phyloP scores from a whole-genome alignment of 2,329 filamentous ascomycete species.

The Coniochaeta prunicola region DNA sequence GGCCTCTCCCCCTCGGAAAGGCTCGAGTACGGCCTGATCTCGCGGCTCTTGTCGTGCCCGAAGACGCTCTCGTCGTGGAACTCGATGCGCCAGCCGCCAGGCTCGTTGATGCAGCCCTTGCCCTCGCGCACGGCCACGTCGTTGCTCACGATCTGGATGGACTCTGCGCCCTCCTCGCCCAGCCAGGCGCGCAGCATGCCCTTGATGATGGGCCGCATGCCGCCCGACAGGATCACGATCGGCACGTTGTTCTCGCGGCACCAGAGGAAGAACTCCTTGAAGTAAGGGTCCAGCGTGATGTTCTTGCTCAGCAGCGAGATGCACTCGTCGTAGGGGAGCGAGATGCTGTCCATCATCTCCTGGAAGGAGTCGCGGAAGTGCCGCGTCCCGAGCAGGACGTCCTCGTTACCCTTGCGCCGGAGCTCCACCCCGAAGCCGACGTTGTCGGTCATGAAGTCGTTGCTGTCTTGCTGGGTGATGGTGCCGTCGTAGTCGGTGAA shows the following conservation, averaged over 20 bases:
- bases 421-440: slow-evolving; percentile 72
- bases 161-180: slow-evolving; percentile 62
- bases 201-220: slow-evolving; percentile 88
- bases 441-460: slow-evolving; percentile 77
- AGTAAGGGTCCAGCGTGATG: slow-evolving; percentile 83
- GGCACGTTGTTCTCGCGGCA: slow-evolving; percentile 75
- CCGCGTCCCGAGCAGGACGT: slow-evolving; percentile 63
- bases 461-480: slow-evolving; percentile 67
- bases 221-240: slow-evolving; percentile 83
- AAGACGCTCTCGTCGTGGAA: slow-evolving; percentile 86
- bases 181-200: slow-evolving; percentile 74
- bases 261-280: slow-evolving; percentile 84
- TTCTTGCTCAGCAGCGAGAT: slow-evolving; percentile 70
- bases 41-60: slow-evolving; percentile 94
- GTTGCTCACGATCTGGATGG: slow-evolving; percentile 90
- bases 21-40: slow-evolving; percentile 79
- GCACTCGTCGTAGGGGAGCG: slow-evolving; percentile 73
- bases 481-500: slow-evolving; percentile 99
- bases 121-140: slow-evolving; percentile 56
- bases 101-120: slow-evolving; percentile 70
- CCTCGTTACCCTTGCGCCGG: slow-evolving; percentile 66
- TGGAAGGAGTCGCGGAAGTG: slow-evolving; percentile 82
- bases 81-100: slow-evolving; percentile 78
- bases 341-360: slow-evolving; percentile 86
- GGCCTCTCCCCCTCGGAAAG: slow-evolving; percentile 64